Base-by-base conservation (phyloP, 768 basidiomycete species). In the Royoungia palumana region DNA sequence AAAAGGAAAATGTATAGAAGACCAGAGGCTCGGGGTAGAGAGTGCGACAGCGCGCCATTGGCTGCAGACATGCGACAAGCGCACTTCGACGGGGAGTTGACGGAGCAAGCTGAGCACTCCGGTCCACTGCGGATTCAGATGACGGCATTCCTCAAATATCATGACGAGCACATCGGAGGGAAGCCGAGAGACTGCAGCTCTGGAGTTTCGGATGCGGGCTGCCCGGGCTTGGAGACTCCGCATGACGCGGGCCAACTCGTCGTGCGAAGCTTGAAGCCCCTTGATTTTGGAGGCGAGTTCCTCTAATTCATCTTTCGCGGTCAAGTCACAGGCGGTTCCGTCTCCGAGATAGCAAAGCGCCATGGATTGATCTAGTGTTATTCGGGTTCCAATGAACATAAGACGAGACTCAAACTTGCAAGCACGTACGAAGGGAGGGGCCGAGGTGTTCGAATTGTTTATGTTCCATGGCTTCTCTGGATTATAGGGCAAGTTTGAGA, bases 1-100 rank as follows among this genome's bases (percentile, higher is more conserved):
- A 46, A 65, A 62, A 11, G 63, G 61, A 50, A 66, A 61, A 46
- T 58, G 64, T 48, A 70, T 63, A 14, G 57, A 59, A 16, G 68
- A 67, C 72, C 68, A 71, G 46, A 72, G 60, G 13, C 47, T 64
- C 1, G 72, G 67, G 6, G 58, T 56, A 19, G 63, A 51, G 34
- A 72, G 64, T 14, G 72, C 63, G 13, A 72, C 63, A 6, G 51
- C 50, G 27, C 70, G 65, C 72, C 72, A 71, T 35, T 62, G 64
- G 32, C 52, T 58, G 28, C 61, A 63, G 19, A 72, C 65, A 38
- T 67, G 65, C 28, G 72, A 68, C 22, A 72, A 47, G 25, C 65
- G 66, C 28, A 67, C 57, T 49, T 67, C 67, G 45, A 67, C 27
- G 25, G 67, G 67, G n/a, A 57, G 59, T 42, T 68, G 66, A 39